Conservation (phyloP, 306 rosid species). For the Acacia confusa region DNA sequence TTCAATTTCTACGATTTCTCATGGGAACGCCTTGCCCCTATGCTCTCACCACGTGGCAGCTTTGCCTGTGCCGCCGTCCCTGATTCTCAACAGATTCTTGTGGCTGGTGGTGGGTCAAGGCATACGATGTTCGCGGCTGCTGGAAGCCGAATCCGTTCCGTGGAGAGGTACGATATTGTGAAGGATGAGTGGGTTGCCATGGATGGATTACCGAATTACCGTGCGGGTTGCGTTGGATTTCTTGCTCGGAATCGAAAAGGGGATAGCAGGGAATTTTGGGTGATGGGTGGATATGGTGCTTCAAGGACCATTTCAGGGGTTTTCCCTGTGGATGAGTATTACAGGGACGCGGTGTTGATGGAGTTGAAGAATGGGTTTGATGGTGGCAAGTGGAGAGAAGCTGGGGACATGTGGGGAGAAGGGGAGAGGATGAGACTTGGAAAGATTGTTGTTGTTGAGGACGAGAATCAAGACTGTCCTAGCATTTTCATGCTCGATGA, state of each 20-base stretch:
- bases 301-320: slow-evolving; percentile 75
- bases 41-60: slow-evolving; percentile 79
- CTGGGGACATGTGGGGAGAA: slow-evolving; percentile 70
- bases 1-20: slow-evolving; percentile 47
- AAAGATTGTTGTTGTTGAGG: slow-evolving; percentile 64
- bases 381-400: slow-evolving; percentile 64
- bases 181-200: slow-evolving; percentile 66
- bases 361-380: slow-evolving; percentile 40
- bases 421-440: slow-evolving; percentile 66
- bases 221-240: slow-evolving; percentile 92
- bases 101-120: slow-evolving; percentile 87
- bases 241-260: slow-evolving; percentile 46
- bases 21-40: slow-evolving; percentile 65
- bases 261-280: slow-evolving; percentile 68
- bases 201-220: slow-evolving; percentile 65
- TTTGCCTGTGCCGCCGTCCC: slow-evolving; percentile 67
- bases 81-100: slow-evolving; percentile 44
- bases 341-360: slow-evolving; percentile 67
- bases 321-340: slow-evolving; percentile 82
- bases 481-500: slow-evolving; percentile 77
- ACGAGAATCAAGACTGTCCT: slow-evolving; percentile 38
- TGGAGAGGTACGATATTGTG: slow-evolving; percentile 63
- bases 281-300: slow-evolving; percentile 85
- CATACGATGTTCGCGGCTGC: slow-evolving; percentile 72
- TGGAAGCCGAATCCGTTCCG: slow-evolving; percentile 66